Conservation (phyloP, 345 rosid genomes). For the Laguncularia racemosa region DNA sequence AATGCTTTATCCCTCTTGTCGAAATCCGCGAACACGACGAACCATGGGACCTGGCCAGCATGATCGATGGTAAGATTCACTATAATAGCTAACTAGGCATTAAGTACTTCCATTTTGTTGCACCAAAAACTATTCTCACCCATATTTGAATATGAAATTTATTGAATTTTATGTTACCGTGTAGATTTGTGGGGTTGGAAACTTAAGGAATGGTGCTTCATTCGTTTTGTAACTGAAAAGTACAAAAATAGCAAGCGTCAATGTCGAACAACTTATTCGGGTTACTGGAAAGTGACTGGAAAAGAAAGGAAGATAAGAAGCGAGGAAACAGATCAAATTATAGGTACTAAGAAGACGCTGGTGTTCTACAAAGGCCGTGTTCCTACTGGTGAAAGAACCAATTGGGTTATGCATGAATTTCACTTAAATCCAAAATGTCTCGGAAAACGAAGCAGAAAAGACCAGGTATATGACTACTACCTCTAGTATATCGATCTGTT, state of each 20-base stretch:
- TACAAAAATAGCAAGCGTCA: constrained; percentile 13
- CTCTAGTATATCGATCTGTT: not conserved
- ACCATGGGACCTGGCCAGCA: too few species aligned
- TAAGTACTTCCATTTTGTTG: too few species aligned
- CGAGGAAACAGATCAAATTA: not conserved
- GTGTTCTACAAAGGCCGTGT: constrained; percentile 22
- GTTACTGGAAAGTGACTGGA: constrained; percentile 49
- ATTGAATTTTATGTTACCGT: too few species aligned
- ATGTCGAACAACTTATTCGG: constrained; percentile 27
- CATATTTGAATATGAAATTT: too few species aligned
- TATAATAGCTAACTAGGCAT: too few species aligned
- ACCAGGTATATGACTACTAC: not conserved
- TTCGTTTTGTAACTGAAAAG: constrained; percentile 18
- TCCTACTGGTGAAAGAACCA: constrained; percentile 5
- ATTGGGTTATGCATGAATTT: constrained; percentile 29
- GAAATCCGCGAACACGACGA: too few species aligned
- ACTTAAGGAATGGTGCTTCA: constrained; percentile 28
- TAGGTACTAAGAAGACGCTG: constrained; percentile 38
- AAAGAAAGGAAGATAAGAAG: constrained; percentile 11
- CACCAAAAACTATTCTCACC: too few species aligned
- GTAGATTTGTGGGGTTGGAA: too few species aligned
- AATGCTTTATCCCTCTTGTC: too few species aligned
- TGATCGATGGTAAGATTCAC: too few species aligned
- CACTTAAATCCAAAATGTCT: constrained; percentile 8
- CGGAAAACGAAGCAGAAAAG: not conserved